Evolutionary conservation across 2,329 filamentous ascomycete species (phyloP), one percentile per base, ranked within the genome.

Genomic region (Aspergillus novofumigatus): DNA sequence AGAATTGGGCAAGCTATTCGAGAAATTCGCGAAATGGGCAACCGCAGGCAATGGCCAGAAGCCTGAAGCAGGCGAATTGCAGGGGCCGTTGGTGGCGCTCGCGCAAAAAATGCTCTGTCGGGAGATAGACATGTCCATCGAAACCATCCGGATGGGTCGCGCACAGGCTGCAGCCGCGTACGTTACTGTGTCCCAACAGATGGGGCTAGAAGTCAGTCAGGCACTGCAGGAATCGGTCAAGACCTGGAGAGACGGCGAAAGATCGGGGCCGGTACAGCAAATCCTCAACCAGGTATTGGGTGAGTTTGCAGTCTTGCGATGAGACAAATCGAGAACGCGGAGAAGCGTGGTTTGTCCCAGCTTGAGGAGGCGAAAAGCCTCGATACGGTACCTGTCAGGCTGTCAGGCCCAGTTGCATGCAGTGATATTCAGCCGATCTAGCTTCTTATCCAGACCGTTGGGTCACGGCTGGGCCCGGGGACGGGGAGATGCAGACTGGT

Each of bases 211-310:
- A 47, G 53, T 73, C 50, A 54, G 58, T 21, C 60, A 65, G 21
- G 59, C 54, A 26, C 54, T 74, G 14, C 63, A 59, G 26, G 57
- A 59, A 49, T 51, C 47, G 44, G 57, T 77, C 35, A 60, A 62
- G 53, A 51, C 54, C 25, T 79, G 77, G 77, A 65, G 70, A 49
- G 63, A 65, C 20, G 61, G 62, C 45, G 77, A 79, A 61, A 64
- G 77, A 67, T 77, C 76, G 51, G 69, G 65, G 29, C 64, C 68
- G 50, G 67, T 77, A 20, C 71, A 69, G 51, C 66, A 67, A 32
- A 57, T 71, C 23, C 65, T 77, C 4, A 71, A 72, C 50, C 65
- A 72, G 61, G 67, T 67, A 54, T 57, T 73, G 54, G 61, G 50
- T 29, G 57, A 62, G 42, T 21, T 59, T 14, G 21, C 44, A 6